Conservation (phyloP, 495 filamentous ascomycete species). For the Durotheca rogersii region DNA sequence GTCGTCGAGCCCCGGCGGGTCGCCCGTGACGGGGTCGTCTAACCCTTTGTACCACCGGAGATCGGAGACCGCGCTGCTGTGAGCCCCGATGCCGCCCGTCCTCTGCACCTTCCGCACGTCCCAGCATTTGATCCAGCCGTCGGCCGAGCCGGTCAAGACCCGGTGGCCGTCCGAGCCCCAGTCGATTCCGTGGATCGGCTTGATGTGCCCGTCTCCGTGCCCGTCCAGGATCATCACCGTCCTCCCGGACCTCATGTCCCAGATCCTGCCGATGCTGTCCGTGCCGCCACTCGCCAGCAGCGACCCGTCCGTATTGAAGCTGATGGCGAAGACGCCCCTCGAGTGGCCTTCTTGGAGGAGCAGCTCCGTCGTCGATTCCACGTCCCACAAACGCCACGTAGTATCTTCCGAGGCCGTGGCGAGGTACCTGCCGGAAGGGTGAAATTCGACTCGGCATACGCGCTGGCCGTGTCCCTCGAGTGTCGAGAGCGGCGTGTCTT, state of each 20-base stretch:
- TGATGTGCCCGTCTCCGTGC: slow-evolving; percentile 81
- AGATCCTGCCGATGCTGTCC: slow-evolving; percentile 92
- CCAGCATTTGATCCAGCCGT: slow-evolving; percentile 98
- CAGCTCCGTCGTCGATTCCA: slow-evolving; percentile 78
- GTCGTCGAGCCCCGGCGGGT: slow-evolving; percentile 59
- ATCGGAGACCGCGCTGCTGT: slow-evolving; percentile 89
- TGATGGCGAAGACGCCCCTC: slow-evolving; percentile 82
- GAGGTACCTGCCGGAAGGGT: slow-evolving; percentile 86
- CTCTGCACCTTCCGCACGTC: slow-evolving; percentile 86
- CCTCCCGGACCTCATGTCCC: slow-evolving; percentile 92
- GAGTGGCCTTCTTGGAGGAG: slow-evolving; percentile 93
- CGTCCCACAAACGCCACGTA: slow-evolving; percentile 96
- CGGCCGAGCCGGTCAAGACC: slow-evolving; percentile 83
- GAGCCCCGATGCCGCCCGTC: slow-evolving; percentile 82
- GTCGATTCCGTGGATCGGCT: slow-evolving; percentile 87
- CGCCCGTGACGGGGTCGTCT: slow-evolving; percentile 61
- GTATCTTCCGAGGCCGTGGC: slow-evolving; percentile 95
- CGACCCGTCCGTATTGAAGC: slow-evolving; percentile 88
- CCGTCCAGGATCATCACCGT: slow-evolving; percentile 93
- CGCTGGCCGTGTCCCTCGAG: slow-evolving; percentile 82
- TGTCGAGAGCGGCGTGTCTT: slow-evolving; percentile 80
- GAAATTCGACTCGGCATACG: slow-evolving; percentile 90
- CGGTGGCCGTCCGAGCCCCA: slow-evolving; percentile 91
- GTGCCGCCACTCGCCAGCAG: slow-evolving; percentile 86
- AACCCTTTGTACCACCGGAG: slow-evolving; percentile 89